Base-by-base conservation (phyloP, 805 yeast genomes). In the Barnettozyma sucrosica region DNA sequence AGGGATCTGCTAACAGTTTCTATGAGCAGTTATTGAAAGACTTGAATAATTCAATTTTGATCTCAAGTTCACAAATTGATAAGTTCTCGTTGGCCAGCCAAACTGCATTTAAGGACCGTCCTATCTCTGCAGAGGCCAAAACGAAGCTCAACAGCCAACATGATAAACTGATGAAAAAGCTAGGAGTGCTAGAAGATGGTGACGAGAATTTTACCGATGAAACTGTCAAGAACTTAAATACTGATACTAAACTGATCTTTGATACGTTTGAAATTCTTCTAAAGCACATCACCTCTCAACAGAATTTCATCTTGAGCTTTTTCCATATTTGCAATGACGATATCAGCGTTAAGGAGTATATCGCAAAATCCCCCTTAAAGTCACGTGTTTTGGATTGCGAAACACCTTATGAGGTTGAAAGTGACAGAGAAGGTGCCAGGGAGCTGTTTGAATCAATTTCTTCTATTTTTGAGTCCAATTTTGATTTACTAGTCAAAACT, bases 341-440 rank as follows among this genome's bases (percentile, higher is more conserved):
- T 14, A 41, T 59, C 11, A 65, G 64, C 30, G 67, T 65, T 39
- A 51, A 61, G 9, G 67, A 64, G 3, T 74, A 61, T 43, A 51
- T 72, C 20, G 39, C 52, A 1, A 44, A 44, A 4, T 45, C 58
- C 28, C 65, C 77, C 1, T 60, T 66, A 36, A 55, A 55, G 4
- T 57, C 58, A 19, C 64, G 79, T 44, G 44, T 64, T 7, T 55
- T 75, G 44, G 66, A 66, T 18, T 58, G 61, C 4, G 44, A 50
- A 8, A 64, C 16, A n/a, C 24, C 62, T 51, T 67, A 58, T 54
- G 72, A 58, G 11, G 64, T 72, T 54, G 76, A 71, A 45, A 66
- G 75, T 14, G 77, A 76, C 50, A 65, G 77, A 51, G 63, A 65
- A 13, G 71, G 71, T 48, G 76, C 84, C 4, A 71, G 68, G 43